These are phyloP conservation scores for Proliferodiscus dingleyae DNA, from an alignment of 2,329 filamentous ascomycete genomes.

Conservation along the genomic window DNA sequence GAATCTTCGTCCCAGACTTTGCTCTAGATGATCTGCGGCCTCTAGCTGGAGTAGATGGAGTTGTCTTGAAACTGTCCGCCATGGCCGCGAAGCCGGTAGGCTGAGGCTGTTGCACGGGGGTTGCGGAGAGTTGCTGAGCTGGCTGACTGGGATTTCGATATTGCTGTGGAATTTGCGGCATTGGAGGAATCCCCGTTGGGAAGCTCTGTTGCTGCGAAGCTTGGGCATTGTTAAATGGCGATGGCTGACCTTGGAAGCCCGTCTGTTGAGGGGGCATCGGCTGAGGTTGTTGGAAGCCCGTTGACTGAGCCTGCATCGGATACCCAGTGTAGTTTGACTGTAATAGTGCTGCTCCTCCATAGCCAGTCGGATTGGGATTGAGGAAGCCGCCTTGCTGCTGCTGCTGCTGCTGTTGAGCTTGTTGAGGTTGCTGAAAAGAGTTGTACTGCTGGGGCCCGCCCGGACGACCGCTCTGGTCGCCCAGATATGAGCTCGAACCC, in stretches of 20 bases:
- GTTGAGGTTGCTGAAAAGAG: slow-evolving; percentile 40
- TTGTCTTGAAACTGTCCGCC: slow-evolving; percentile 60
- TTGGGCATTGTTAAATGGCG: slow-evolving; percentile 37
- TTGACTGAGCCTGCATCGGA: slow-evolving; percentile 34
- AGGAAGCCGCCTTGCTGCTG: slow-evolving; percentile 32
- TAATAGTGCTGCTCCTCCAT: slow-evolving; percentile 31
- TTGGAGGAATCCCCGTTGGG: slow-evolving; percentile 30
- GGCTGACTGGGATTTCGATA: slow-evolving; percentile 31
- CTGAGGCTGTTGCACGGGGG: slow-evolving; percentile 61
- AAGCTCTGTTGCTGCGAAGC: slow-evolving; percentile 41
- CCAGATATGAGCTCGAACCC: slow-evolving; percentile 79
- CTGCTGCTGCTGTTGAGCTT: slow-evolving; percentile 34
- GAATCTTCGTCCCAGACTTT: slow-evolving; percentile 69
- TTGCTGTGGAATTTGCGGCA: slow-evolving; percentile 32
- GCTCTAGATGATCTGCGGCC: slow-evolving; percentile 46
- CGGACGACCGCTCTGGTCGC: slow-evolving; percentile 70
- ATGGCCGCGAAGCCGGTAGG: slow-evolving; percentile 62
- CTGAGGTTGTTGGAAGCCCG: slow-evolving; percentile 44
- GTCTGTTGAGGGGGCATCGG: slow-evolving; percentile 37
- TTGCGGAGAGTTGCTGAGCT: slow-evolving; percentile 51
- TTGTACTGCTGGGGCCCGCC: slow-evolving; percentile 59
- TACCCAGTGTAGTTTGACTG: slow-evolving; percentile 30
- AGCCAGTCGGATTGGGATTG: slow-evolving; percentile 30
- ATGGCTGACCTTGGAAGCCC: slow-evolving; percentile 49
- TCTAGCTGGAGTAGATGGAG: slow-evolving; percentile 37